Evolutionary conservation across 2,329 filamentous ascomycete species (phyloP).

Genomic region (Chaetoscypha palmicola): DNA sequence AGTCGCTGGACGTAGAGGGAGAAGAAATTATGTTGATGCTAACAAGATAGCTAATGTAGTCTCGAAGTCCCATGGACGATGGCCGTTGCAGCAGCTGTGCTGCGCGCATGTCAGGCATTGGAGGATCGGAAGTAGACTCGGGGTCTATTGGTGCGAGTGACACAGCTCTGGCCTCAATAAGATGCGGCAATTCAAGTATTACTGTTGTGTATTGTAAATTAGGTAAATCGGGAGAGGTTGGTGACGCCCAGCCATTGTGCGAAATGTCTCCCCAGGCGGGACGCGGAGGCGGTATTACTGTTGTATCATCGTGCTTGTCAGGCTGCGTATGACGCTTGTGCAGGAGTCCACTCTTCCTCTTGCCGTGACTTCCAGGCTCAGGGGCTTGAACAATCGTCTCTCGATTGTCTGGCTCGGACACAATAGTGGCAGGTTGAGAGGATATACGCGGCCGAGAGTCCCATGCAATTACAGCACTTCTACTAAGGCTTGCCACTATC

Average conservation of each 20-base stretch:
- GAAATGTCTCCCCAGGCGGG: constrained; percentile 72
- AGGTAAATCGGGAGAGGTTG: constrained; percentile 64
- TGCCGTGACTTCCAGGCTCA: constrained; percentile 9
- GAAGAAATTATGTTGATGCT: constrained; percentile 57
- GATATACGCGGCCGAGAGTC: constrained; percentile 63
- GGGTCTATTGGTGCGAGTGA: constrained; percentile 62
- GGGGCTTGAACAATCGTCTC: constrained; percentile 19
- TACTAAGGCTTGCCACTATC: constrained; percentile 63
- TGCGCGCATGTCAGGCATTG: constrained; percentile 56
- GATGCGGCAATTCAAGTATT: constrained; percentile 73
- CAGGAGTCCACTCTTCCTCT: constrained; percentile 6
- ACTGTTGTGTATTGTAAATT: constrained; percentile 80
- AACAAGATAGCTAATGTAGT: constrained; percentile 69
- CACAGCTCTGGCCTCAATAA: constrained; percentile 91
- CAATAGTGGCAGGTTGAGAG: constrained; percentile 25
- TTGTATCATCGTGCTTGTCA: constrained; percentile 17
- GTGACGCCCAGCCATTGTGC: constrained; percentile 84
- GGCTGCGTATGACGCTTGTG: constrained; percentile 7
- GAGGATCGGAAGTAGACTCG: constrained; percentile 34
- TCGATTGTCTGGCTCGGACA: constrained; percentile 27
- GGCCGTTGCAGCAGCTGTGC: constrained; percentile 66
- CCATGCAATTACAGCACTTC: constrained; percentile 76
- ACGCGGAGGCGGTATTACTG: constrained; percentile 19
- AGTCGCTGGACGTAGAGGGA: constrained; percentile 46
- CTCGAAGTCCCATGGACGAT: constrained; percentile 64